Evolutionary conservation across 1,284 basidiomycete species (phyloP).

Genomic region (Puccinia horiana): DNA sequence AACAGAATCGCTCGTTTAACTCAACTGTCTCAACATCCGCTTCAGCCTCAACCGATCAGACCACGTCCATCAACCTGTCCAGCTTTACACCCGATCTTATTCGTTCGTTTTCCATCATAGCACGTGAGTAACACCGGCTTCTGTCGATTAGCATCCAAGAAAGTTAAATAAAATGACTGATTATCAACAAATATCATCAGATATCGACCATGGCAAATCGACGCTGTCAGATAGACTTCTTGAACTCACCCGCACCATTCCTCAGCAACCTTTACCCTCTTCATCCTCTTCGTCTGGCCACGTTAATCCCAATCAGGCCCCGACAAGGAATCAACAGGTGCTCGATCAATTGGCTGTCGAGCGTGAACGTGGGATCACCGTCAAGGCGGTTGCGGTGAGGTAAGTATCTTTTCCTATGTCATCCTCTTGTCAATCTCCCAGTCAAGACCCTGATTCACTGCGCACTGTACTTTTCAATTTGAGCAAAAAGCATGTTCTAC

Average conservation of each 20-base stretch:
- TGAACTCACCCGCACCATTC: slow-evolving; percentile 57
- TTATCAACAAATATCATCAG: background rate
- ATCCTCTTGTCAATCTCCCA: too few relatives aligned
- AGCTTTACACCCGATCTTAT: slow-evolving; percentile 21
- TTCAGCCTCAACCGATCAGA: background rate
- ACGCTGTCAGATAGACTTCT: slow-evolving; percentile 58
- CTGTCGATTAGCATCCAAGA: background rate
- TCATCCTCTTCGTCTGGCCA: slow-evolving; percentile 4
- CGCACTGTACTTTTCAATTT: slow-evolving; percentile 42
- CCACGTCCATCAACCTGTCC: slow-evolving; percentile 1
- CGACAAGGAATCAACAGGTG: slow-evolving; percentile 54
- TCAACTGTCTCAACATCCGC: background rate
- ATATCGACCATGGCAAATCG: slow-evolving; percentile 59
- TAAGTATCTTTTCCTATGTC: background rate
- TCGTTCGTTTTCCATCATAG: slow-evolving; percentile 41
- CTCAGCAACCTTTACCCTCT: slow-evolving; percentile 43
- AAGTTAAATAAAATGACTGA: background rate
- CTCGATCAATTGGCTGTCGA: slow-evolving; percentile 77
- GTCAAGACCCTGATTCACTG: background rate
- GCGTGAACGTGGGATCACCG: slow-evolving; percentile 88
- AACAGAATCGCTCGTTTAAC: background rate
- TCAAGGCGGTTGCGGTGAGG: slow-evolving; percentile 61
- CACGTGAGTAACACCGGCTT: slow-evolving; percentile 15
- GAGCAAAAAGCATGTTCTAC: slow-evolving; percentile 69
- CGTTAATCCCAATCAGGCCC: background rate